A percentile compares a stretch with the other conserved stretches of the same genome.
These are phyloP conservation scores for Tetrahymena elliotti DNA, from an alignment of 73 alveolate genomes.

Conservation along the genomic window DNA sequence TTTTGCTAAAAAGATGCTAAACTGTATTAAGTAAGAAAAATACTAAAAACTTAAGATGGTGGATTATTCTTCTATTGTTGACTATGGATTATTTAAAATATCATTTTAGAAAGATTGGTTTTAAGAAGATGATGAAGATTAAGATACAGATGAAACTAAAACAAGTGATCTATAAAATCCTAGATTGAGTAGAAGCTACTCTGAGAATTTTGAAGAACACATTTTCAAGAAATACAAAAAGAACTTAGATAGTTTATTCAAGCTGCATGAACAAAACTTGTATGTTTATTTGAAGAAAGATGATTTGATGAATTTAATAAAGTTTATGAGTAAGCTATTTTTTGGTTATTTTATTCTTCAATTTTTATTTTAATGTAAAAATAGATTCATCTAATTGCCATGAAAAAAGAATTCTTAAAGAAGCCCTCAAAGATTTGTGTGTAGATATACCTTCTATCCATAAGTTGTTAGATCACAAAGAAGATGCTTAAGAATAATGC, in stretches of 20 bases:
- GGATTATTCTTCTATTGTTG: background rate
- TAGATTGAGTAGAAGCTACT: background rate
- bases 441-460: background rate
- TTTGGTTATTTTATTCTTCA: background rate
- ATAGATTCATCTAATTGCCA: background rate
- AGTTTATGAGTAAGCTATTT: background rate
- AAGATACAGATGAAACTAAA: background rate
- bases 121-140: background rate
- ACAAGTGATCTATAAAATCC: background rate
- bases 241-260: background rate
- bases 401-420: background rate
- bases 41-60: background rate
- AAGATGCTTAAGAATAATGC: background rate
- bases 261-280: background rate
- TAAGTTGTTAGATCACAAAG: background rate
- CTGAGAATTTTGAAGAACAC: background rate
- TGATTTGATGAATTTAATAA: background rate
- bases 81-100: background rate
- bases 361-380: background rate
- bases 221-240: background rate
- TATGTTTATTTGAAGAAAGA: background rate
- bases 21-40: background rate
- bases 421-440: background rate
- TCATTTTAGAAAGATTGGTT: background rate
- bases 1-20: background rate